Evolutionary conservation across 768 basidiomycete species (phyloP), one percentile per base, ranked within the genome.

Genomic region (Boletus tomentosulus): DNA sequence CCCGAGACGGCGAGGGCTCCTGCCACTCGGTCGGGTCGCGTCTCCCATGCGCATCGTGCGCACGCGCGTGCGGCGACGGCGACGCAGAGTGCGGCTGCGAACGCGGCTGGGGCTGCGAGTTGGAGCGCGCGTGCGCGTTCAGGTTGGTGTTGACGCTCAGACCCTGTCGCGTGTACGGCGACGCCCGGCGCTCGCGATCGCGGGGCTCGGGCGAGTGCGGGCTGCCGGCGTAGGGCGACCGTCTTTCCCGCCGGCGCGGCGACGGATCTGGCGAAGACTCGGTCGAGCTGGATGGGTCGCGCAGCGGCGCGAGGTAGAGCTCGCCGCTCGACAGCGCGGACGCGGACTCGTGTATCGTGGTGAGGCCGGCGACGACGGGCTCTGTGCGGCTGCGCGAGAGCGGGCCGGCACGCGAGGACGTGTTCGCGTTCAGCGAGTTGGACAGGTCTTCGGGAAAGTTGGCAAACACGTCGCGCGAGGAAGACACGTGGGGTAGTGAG

Each of bases 371-470:
- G 4, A 71, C 2, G n/a, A 55, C 28, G 2, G 68, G 70, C 31
- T 70, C 68, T 1, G 68, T 70, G 38, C 68, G 68, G 43, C 62
- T 70, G 13, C 68, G 67, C 10, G 51, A 50, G 30, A 70, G 61
- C 1, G 58, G 38, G 34, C 38, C 34, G 4, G 51, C 44, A 5
- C 59, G 53, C 8, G 65, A 54, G 37, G 66, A 53, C 5, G 60
- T 50, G 27, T 54, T 57, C 4, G 67, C 54, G 11, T 30, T 50
- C 25, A 71, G 34, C 8, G 59, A 62, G 33, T 35, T 60, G 33
- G 62, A 38, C 38, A 69, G 9, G 44, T 69, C 67, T 10, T 71
- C 71, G 24, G 65, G 37, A 27, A 72, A 62, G 19, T 53, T 53
- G 42, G 62, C 25, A n/a, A 60, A 62, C 22, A 62, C 24, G 44